These are phyloP conservation scores for Pseudozyma thailandica DNA, from an alignment of 1,284 basidiomycete species.

Conservation along the genomic window DNA sequence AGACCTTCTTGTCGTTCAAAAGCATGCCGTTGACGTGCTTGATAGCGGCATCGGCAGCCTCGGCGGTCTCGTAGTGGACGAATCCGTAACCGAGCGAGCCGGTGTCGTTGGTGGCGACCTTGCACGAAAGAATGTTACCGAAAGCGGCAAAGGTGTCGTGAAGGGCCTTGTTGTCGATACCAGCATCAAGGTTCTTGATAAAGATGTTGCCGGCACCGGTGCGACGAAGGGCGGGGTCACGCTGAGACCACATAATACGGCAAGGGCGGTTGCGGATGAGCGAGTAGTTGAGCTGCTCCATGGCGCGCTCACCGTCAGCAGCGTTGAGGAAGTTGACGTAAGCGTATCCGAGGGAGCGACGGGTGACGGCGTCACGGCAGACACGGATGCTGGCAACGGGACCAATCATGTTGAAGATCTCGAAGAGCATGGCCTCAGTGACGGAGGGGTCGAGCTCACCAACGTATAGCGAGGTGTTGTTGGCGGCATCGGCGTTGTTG, in stretches of 20 bases:
- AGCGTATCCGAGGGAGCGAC: conserved; percentile 98
- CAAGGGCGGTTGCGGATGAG: conserved; percentile 98
- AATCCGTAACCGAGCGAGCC: conserved; percentile 79
- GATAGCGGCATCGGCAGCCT: conserved; percentile 90
- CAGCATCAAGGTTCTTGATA: conserved; percentile 99
- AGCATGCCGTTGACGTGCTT: conserved; percentile 99
- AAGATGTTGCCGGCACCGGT: conserved; percentile 99
- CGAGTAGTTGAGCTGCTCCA: conserved; percentile 99
- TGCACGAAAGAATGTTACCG: conserved; percentile 98
- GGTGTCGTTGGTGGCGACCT: conserved; percentile 77
- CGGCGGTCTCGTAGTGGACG: conserved; percentile 98
- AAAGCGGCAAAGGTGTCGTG: conserved; percentile 99
- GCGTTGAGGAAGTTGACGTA: conserved; percentile 99
- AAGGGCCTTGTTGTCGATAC: conserved; percentile 99
- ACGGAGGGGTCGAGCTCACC: conserved; percentile 98
- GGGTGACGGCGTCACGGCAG: conserved; percentile 98
- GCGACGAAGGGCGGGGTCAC: conserved; percentile 98
- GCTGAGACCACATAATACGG: conserved; percentile 99
- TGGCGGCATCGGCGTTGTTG: conserved; percentile 49
- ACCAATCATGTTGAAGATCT: conserved; percentile 99
- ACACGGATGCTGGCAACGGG: conserved; percentile 99
- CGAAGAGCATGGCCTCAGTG: conserved; percentile 99
- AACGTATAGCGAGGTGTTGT: conserved; percentile 88
- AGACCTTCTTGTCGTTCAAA: conserved; percentile 88
- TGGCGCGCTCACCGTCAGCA: conserved; percentile 95